Conservation (phyloP, 2,329 filamentous ascomycete species). For the Aureobasidium sp. region DNA sequence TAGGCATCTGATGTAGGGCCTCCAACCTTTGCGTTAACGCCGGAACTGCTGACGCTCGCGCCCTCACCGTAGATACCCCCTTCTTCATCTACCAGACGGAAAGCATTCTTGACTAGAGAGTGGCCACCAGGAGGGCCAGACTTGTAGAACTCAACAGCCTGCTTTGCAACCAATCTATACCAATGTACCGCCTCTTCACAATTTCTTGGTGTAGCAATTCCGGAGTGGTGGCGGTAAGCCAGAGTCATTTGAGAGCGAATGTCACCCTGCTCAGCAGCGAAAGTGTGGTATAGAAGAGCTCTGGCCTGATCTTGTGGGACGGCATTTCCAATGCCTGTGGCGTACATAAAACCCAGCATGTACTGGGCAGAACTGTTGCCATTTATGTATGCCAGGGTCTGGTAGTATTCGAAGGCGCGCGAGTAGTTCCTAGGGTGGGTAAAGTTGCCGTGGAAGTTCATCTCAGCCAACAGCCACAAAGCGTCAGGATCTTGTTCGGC, state of each 20-base stretch:
- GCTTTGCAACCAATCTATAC: conserved; percentile 90
- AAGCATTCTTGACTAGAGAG: conserved; percentile 67
- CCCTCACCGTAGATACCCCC: conserved; percentile 95
- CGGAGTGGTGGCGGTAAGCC: conserved; percentile 75
- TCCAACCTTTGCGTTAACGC: conserved; percentile 68
- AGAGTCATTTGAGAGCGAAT: conserved; percentile 88
- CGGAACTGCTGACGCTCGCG: conserved; percentile 82
- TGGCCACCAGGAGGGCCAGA: conserved; percentile 86
- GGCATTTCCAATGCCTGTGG: conserved; percentile 76
- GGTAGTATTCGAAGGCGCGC: conserved; percentile 73
- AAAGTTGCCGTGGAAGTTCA: conserved; percentile 96
- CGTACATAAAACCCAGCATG: conserved; percentile 94
- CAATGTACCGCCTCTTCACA: conserved; percentile 80
- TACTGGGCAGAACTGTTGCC: conserved; percentile 91
- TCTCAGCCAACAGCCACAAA: conserved; percentile 79
- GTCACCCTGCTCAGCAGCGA: conserved; percentile 78
- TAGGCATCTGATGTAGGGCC: conserved; percentile 71
- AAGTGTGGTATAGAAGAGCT: conserved; percentile 87
- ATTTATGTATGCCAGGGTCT: conserved; percentile 63
- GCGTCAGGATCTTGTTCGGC: conserved; percentile 64
- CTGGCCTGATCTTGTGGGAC: conserved; percentile 84
- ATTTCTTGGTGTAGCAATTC: conserved; percentile 76
- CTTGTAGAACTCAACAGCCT: conserved; percentile 79
- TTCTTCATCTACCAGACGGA: conserved; percentile 79
- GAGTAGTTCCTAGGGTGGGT: conserved; percentile 76